Conservation (phyloP, 2,329 filamentous ascomycete genomes). For the Emydomyces testavorans region DNA sequence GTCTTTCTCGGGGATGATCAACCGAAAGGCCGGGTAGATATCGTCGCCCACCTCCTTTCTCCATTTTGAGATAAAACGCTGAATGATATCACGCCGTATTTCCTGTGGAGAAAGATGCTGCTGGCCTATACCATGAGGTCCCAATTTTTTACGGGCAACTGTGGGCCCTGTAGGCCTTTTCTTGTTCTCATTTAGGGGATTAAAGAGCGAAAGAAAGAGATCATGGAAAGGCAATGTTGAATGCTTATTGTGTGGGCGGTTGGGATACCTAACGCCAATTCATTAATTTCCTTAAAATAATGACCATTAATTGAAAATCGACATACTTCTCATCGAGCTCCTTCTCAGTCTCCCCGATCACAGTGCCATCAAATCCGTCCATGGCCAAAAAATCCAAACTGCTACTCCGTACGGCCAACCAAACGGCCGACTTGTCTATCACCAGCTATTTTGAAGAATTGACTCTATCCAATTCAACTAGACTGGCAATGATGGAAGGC, state of each 20-base stretch:
- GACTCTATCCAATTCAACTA: not conserved
- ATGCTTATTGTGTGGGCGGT: conserved; percentile 68
- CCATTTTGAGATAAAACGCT: conserved; percentile 78
- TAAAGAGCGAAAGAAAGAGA: conserved; percentile 66
- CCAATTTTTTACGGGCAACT: conserved; percentile 46
- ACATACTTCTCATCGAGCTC: conserved; percentile 42
- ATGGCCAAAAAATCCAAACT: not conserved
- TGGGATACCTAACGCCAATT: conserved; percentile 54
- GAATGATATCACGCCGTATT: conserved; percentile 66
- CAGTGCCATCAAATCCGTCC: not conserved
- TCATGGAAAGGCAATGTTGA: conserved; percentile 73
- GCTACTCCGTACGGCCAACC: not conserved
- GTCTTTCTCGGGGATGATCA: conserved; percentile 89
- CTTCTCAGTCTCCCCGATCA: conserved; percentile 28
- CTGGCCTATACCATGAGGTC: conserved; percentile 34
- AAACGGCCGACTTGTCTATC: not conserved
- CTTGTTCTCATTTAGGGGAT: conserved; percentile 66
- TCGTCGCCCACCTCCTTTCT: conserved; percentile 78
- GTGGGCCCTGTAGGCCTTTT: conserved; percentile 52
- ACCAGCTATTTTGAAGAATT: not conserved
- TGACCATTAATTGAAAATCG: too few relatives aligned
- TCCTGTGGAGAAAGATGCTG: conserved; percentile 58
- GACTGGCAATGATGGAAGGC: not conserved
- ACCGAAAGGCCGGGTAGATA: conserved; percentile 81
- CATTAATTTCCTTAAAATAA: not conserved